Percentiles rank a stretch among this genome's conserved stretches.
phyloP scores from a whole-genome alignment of 2,329 filamentous ascomycete species.

The Alternaria arborescens region DNA sequence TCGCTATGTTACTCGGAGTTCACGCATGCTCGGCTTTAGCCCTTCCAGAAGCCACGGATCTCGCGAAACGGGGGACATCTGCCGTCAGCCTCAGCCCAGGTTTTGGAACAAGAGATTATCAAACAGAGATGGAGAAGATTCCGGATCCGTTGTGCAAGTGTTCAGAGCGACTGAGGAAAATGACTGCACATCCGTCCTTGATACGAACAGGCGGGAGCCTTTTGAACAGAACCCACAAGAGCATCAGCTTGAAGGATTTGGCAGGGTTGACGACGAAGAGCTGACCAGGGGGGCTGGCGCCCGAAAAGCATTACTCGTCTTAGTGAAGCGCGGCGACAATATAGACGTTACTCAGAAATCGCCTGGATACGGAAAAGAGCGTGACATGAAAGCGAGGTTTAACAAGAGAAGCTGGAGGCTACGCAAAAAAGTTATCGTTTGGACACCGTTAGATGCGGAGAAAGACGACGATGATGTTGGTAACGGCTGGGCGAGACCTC shows the following conservation, averaged over 20 bases:
- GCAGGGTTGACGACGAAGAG: conserved; percentile 21
- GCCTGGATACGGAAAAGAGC: conserved; percentile 22
- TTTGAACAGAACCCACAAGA: conserved; percentile 19
- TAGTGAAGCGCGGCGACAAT: conserved; percentile 20
- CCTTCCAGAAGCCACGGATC: conserved; percentile 21
- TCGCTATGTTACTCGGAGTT: conserved; percentile 20
- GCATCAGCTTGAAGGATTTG: conserved; percentile 11
- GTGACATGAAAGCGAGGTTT: conserved; percentile 24
- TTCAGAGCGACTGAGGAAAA: conserved; percentile 18
- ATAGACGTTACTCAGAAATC: conserved; percentile 17
- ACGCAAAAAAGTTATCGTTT: conserved; percentile 25
- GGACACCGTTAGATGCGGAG: conserved; percentile 19
- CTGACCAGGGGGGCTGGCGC: conserved; percentile 19
- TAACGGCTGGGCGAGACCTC: conserved; percentile 24
- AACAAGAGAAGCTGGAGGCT: conserved; percentile 22
- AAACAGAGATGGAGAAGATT: conserved; percentile 16
- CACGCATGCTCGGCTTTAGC: conserved; percentile 25
- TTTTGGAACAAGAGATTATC: conserved; percentile 18
- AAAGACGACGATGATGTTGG: conserved; percentile 23
- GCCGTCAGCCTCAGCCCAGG: conserved; percentile 19
- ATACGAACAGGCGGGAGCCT: conserved; percentile 10
- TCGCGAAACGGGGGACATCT: conserved; percentile 21
- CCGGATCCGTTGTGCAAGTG: conserved; percentile 17
- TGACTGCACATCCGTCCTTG: conserved; percentile 15
- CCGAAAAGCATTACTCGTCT: conserved; percentile 16